Conservation (phyloP, 1,284 basidiomycete genomes). For the Tausonia pullulans region DNA sequence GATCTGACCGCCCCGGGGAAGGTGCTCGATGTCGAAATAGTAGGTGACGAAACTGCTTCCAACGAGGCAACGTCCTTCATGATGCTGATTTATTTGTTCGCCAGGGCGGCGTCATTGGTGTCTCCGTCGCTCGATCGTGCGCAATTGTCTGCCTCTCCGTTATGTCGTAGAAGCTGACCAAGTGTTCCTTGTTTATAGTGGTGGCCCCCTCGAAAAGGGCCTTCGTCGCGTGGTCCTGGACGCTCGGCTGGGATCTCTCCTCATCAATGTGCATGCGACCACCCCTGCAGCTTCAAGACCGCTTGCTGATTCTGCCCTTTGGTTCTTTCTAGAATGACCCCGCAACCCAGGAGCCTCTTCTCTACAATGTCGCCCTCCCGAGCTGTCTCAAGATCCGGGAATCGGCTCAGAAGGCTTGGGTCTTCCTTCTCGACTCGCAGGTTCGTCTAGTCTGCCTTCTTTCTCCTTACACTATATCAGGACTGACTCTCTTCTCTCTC, state of each 20-base stretch:
- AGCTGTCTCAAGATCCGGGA: conserved; percentile 52
- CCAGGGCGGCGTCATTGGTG: conserved; percentile 56
- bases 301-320: no score
- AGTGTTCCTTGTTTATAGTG: conserved; percentile 38
- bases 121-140: conserved; percentile 71
- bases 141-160: conserved; percentile 26
- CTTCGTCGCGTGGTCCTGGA: conserved; percentile 78
- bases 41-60: not conserved
- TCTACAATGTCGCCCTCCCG: conserved; percentile 74
- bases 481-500: not conserved
- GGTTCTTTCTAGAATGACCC: conserved; percentile 52
- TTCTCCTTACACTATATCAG: not conserved
- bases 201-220: conserved; percentile 82
- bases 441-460: conserved; percentile 32
- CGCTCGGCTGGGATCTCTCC: conserved; percentile 72
- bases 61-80: not conserved
- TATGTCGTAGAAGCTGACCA: no score
- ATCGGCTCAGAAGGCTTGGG: conserved; percentile 58
- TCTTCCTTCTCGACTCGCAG: conserved; percentile 87
- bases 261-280: conserved; percentile 46
- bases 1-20: conserved; percentile 8
- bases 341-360: conserved; percentile 71
- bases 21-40: conserved; percentile 2
- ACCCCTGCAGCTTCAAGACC: no score
- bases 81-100: not conserved